Conservation (phyloP, 2,329 filamentous ascomycete genomes). For the Fusarium brachygibbosum region DNA sequence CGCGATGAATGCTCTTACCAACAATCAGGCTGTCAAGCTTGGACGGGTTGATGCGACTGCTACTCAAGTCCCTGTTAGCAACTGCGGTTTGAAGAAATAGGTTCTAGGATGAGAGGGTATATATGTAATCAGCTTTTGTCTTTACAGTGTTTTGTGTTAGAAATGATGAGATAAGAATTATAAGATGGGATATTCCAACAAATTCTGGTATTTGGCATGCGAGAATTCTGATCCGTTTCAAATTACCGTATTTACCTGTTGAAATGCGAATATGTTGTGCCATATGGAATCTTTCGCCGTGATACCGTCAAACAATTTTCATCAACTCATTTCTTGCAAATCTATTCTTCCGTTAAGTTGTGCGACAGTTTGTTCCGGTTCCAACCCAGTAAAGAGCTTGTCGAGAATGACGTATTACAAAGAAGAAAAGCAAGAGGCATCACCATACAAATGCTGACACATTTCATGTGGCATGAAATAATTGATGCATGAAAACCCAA, state of each 20-base stretch:
- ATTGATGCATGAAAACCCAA: neutral
- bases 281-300: neutral
- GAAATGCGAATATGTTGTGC: neutral
- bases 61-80: constrained; percentile 57
- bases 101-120: too few relatives aligned
- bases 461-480: fast-evolving
- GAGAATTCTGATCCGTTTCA: too few relatives aligned
- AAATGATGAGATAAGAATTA: too few relatives aligned
- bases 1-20: constrained; percentile 69
- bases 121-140: too few relatives aligned
- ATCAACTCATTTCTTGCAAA: too few relatives aligned
- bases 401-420: neutral
- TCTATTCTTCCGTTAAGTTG: neutral
- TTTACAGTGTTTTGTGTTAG: too few relatives aligned
- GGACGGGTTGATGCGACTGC: constrained; percentile 66
- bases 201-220: too few relatives aligned
- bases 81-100: constrained; percentile 54
- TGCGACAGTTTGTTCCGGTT: fast-evolving
- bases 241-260: too few relatives aligned
- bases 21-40: constrained; percentile 61
- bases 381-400: neutral
- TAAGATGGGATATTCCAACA: too few relatives aligned
- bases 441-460: neutral
- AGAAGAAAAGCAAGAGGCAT: too few relatives aligned
- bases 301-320: too few relatives aligned